Conservation (phyloP, 148 eudicot species). For the Chenopodium quinoa region DNA sequence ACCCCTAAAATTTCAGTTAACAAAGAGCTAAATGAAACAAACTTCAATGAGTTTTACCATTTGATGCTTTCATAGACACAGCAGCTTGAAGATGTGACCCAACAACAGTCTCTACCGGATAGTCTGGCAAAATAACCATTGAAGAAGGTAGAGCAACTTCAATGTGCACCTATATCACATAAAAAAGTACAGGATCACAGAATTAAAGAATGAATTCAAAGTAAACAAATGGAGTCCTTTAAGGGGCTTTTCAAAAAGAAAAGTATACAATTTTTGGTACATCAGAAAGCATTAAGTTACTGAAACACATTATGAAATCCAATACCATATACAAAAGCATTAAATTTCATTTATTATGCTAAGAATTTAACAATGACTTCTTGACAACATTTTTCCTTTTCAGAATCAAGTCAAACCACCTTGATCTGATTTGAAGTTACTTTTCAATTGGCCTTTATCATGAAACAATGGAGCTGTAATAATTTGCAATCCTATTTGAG, state of each 20-base stretch:
- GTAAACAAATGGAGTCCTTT: too few relatives aligned
- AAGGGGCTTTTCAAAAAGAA: too few relatives aligned
- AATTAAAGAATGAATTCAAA: too few relatives aligned
- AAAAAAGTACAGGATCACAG: slow-evolving; percentile 5
- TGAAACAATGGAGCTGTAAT: background rate
- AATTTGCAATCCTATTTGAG: background rate
- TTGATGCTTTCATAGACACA: slow-evolving; percentile 68
- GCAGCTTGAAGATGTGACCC: slow-evolving; percentile 78
- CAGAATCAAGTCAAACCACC: background rate
- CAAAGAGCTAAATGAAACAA: slow-evolving; percentile 9
- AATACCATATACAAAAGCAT: background rate
- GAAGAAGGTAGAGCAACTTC: slow-evolving; percentile 77
- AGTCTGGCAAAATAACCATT: slow-evolving; percentile 68
- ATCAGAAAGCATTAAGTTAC: too few relatives aligned
- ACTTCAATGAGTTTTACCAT: slow-evolving; percentile 40
- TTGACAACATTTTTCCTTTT: background rate
- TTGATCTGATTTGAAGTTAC: background rate
- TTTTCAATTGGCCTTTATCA: background rate
- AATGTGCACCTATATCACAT: slow-evolving; percentile 45
- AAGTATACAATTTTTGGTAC: background rate
- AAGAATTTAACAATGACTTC: background rate
- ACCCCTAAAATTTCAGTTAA: background rate
- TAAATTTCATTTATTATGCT: background rate
- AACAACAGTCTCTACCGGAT: slow-evolving; percentile 76
- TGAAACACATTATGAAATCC: background rate